These are phyloP conservation scores for Antarctomyces pellizariae DNA, from an alignment of 495 filamentous ascomycete genomes.

Conservation along the genomic window DNA sequence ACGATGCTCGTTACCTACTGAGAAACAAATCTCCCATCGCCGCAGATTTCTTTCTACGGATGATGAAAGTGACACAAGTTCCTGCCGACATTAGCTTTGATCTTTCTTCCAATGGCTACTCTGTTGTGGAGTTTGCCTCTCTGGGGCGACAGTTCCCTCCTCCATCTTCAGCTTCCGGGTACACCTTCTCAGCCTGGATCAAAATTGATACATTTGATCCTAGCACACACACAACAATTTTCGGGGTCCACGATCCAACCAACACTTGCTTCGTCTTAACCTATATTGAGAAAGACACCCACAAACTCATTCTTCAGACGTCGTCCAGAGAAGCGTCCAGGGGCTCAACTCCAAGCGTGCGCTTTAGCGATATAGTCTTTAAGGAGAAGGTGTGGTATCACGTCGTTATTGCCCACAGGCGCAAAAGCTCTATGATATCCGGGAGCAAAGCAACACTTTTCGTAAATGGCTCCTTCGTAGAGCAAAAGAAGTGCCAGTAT, in stretches of 20 bases:
- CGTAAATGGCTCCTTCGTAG: constrained; percentile 79
- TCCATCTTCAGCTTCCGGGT: constrained; percentile 43
- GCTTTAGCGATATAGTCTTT: constrained; percentile 69
- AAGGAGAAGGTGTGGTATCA: constrained; percentile 70
- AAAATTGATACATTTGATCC: constrained; percentile 68
- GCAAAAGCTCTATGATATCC: constrained; percentile 39
- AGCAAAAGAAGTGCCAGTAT: constrained; percentile 76
- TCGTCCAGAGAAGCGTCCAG: no score
- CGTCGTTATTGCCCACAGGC: constrained; percentile 62
- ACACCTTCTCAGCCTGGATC: constrained; percentile 76
- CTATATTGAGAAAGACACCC: constrained; percentile 87
- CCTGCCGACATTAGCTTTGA: constrained; percentile 88
- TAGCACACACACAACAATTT: constrained; percentile 75
- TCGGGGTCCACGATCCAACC: constrained; percentile 78
- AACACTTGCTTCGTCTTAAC: constrained; percentile 88
- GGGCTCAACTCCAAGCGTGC: constrained; percentile 87
- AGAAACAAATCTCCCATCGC: constrained; percentile 33
- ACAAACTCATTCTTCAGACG: constrained; percentile 87
- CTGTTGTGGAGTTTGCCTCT: constrained; percentile 68
- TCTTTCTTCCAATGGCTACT: constrained; percentile 64
- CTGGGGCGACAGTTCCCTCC: constrained; percentile 68
- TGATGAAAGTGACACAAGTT: constrained; percentile 43
- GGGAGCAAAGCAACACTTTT: constrained; percentile 73
- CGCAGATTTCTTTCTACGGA: constrained; percentile 48
- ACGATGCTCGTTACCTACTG: constrained; percentile 60